phyloP scores from a whole-genome alignment of 1,139 yeast species.

The Yamadazyma sp. region DNA sequence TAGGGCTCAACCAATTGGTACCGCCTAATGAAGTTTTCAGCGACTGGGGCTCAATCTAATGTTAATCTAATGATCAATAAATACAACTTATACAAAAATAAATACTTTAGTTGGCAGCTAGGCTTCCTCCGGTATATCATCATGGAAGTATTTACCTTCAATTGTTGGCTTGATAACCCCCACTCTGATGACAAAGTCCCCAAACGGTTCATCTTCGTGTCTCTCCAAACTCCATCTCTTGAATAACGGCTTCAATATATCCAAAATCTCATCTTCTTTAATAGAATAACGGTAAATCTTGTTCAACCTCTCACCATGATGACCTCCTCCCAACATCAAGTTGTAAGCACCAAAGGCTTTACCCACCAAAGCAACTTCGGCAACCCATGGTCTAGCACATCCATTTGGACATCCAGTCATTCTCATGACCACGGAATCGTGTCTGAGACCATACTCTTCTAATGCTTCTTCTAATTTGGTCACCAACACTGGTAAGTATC shows the following conservation, averaged over 20 bases:
- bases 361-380: conserved; percentile 94
- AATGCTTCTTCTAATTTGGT: conserved; percentile 78
- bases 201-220: conserved; percentile 89
- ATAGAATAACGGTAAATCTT: conserved; percentile 86
- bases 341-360: conserved; percentile 93
- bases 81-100: conserved; percentile 5
- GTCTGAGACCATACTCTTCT: conserved; percentile 91
- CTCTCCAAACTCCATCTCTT: conserved; percentile 94
- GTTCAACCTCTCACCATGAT: conserved; percentile 89
- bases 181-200: conserved; percentile 84
- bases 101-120: conserved; percentile 1
- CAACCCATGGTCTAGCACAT: conserved; percentile 98
- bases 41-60: background rate
- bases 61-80: background rate
- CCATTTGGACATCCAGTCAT: conserved; percentile 99
- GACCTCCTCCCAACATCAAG: conserved; percentile 95
- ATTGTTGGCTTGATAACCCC: conserved; percentile 86
- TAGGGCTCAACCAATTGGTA: too few relatives aligned
- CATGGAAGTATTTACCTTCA: conserved; percentile 94
- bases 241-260: conserved; percentile 77
- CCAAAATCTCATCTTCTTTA: conserved; percentile 85
- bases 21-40: too few relatives aligned
- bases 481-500: conserved; percentile 84
- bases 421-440: conserved; percentile 93
- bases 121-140: conserved; percentile 83